These are phyloP conservation scores for Priceomyces fermenticarens DNA, from an alignment of 805 yeast genomes.

Conservation along the genomic window DNA sequence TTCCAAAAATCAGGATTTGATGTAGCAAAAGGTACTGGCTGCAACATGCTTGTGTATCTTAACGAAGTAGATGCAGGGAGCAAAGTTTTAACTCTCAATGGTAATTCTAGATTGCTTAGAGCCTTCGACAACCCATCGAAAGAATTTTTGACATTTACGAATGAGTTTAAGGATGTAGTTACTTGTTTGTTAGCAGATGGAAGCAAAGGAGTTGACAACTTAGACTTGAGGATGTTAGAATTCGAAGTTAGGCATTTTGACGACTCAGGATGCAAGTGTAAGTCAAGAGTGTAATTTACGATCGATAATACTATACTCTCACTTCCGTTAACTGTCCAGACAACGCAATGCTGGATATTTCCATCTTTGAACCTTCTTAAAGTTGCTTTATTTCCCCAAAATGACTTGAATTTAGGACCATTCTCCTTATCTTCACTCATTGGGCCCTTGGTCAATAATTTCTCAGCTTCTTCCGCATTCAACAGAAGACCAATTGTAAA, in stretches of 20 bases:
- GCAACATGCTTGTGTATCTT: slow-evolving; percentile 70
- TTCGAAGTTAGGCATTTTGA: slow-evolving; percentile 35
- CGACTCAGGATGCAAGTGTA: slow-evolving; percentile 55
- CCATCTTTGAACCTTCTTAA: slow-evolving; percentile 93
- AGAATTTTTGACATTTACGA: slow-evolving; percentile 30
- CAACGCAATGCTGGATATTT: slow-evolving; percentile 82
- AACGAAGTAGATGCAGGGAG: slow-evolving; percentile 72
- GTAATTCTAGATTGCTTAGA: slow-evolving; percentile 51
- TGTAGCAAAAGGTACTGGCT: slow-evolving; percentile 80
- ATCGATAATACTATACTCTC: slow-evolving; percentile 68
- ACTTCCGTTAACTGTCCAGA: slow-evolving; percentile 62
- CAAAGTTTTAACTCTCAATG: slow-evolving; percentile 68
- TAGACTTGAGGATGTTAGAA: slow-evolving; percentile 44
- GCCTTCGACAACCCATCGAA: slow-evolving; percentile 51
- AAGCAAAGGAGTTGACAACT: slow-evolving; percentile 58
- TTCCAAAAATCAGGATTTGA: slow-evolving; percentile 77
- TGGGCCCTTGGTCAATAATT: slow-evolving; percentile 86
- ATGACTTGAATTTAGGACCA: slow-evolving; percentile 63
- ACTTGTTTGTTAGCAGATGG: slow-evolving; percentile 58
- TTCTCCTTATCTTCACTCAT: slow-evolving; percentile 53
- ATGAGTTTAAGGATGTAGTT: slow-evolving; percentile 31
- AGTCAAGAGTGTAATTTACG: slow-evolving; percentile 56
- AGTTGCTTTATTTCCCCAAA: slow-evolving; percentile 88
- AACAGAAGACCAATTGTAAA: slow-evolving; percentile 62
- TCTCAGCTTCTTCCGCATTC: slow-evolving; percentile 72